Conservation (phyloP, 345 rosid species). For the Populus deltoides region DNA sequence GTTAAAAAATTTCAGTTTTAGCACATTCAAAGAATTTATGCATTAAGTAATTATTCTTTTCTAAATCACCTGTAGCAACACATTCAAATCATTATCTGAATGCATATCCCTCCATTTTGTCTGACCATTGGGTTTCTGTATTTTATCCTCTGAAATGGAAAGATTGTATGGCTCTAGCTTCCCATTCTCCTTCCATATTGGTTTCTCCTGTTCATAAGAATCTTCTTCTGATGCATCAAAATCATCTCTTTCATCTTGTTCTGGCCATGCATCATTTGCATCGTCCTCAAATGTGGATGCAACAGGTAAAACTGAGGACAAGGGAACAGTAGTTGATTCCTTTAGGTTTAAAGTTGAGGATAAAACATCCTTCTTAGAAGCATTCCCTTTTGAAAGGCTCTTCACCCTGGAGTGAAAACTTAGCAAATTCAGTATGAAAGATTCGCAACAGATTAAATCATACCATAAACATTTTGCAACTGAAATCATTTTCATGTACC, state of each 20-base stretch:
- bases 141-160: conserved; percentile 48
- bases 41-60: background rate
- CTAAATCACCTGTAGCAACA: conserved; percentile 63
- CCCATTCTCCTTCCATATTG: conserved; percentile 63
- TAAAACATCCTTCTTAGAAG: conserved; percentile 72
- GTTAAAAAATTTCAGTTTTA: conserved; percentile 13
- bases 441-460: background rate
- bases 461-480: background rate
- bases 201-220: conserved; percentile 63
- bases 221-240: conserved; percentile 75
- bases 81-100: conserved; percentile 70
- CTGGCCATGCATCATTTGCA: conserved; percentile 68
- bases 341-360: conserved; percentile 69
- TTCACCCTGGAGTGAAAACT: conserved; percentile 58
- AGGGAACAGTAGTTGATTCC: conserved; percentile 66
- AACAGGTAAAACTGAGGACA: conserved; percentile 58
- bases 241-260: conserved; percentile 68
- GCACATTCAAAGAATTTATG: background rate
- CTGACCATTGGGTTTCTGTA: conserved; percentile 49
- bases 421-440: background rate
- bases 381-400: conserved; percentile 92
- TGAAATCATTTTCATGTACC: conserved; percentile 38
- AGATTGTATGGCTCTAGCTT: conserved; percentile 49
- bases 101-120: conserved; percentile 50
- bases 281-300: conserved; percentile 67